Evolutionary conservation across 2,329 filamentous ascomycete species (phyloP).

Genomic region (Hymenoscyphus occultus): DNA sequence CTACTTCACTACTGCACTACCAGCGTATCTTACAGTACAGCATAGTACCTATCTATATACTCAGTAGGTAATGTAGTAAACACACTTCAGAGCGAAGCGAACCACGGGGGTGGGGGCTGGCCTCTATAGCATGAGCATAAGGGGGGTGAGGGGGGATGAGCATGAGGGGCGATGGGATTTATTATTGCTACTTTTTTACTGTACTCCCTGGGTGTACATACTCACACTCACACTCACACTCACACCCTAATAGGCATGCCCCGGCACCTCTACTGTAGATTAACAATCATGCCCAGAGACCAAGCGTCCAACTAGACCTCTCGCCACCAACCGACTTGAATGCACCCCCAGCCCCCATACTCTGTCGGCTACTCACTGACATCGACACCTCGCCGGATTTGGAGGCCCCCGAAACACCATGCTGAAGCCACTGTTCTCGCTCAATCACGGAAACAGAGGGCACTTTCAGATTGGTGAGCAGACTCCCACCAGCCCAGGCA

Average conservation of each 20-base stretch:
- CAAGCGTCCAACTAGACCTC: slow-evolving; percentile 57
- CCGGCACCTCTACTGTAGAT: too few species aligned
- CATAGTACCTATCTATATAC: too few species aligned
- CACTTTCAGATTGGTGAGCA: slow-evolving; percentile 66
- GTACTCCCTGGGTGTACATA: not conserved
- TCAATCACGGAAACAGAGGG: slow-evolving; percentile 68
- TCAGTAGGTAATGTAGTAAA: too few species aligned
- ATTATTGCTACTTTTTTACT: too few species aligned
- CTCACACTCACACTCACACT: slow-evolving; percentile 8
- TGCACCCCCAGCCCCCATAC: slow-evolving; percentile 54
- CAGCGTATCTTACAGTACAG: too few species aligned
- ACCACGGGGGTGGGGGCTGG: too few species aligned
- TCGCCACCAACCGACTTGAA: slow-evolving; percentile 43
- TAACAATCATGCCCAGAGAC: slow-evolving; percentile 49
- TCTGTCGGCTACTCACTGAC: slow-evolving; percentile 57
- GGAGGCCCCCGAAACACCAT: slow-evolving; percentile 62
- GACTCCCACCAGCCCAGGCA: slow-evolving; percentile 70
- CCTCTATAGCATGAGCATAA: too few species aligned
- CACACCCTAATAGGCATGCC: too few species aligned
- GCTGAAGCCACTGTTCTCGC: slow-evolving; percentile 66
- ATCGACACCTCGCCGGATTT: slow-evolving; percentile 52
- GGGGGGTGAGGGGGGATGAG: too few species aligned
- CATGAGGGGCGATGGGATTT: too few species aligned
- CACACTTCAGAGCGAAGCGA: too few species aligned
- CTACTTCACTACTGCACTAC: too few species aligned